Percentiles rank a stretch among this genome's conserved stretches.
phyloP scores from a whole-genome alignment of 2,329 filamentous ascomycete species.

The Aspergillus sergii region DNA sequence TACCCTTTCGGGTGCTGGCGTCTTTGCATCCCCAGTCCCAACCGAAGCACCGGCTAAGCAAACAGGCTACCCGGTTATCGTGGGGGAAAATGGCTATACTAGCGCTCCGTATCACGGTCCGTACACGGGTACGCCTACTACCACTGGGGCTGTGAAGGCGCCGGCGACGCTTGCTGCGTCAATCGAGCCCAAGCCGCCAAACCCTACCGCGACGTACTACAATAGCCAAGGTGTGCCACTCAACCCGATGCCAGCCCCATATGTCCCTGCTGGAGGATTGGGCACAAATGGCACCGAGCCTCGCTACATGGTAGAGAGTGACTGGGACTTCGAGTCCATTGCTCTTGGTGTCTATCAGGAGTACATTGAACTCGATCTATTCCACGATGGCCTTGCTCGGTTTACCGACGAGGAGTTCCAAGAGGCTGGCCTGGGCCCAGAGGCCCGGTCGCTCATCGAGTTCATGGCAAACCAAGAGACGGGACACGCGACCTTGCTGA shows the following conservation, averaged over 20 bases:
- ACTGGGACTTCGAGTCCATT: slow-evolving; percentile 82
- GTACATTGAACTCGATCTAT: slow-evolving; percentile 82
- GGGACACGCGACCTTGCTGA: too few relatives aligned
- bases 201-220: slow-evolving; percentile 67
- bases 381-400: slow-evolving; percentile 58
- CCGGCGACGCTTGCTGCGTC: slow-evolving; percentile 53
- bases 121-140: slow-evolving; percentile 53
- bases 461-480: too few relatives aligned
- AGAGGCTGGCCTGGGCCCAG: too few relatives aligned
- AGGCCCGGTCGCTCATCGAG: too few relatives aligned
- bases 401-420: too few relatives aligned
- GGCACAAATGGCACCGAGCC: slow-evolving; percentile 76
- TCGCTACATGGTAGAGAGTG: slow-evolving; percentile 75
- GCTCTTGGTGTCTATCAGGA: slow-evolving; percentile 77
- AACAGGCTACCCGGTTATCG: too few relatives aligned
- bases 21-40: too few relatives aligned
- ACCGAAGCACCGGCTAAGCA: too few relatives aligned
- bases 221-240: slow-evolving; percentile 71
- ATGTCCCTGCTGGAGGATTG: slow-evolving; percentile 70
- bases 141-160: slow-evolving; percentile 64
- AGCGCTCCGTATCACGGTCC: too few relatives aligned
- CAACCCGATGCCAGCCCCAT: slow-evolving; percentile 68
- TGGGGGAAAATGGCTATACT: too few relatives aligned
- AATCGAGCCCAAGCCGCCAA: slow-evolving; percentile 60
- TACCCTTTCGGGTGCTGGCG: too few relatives aligned